phyloP scores from a whole-genome alignment of 2,329 filamentous ascomycete species.

The Chaetomium strumarium region DNA sequence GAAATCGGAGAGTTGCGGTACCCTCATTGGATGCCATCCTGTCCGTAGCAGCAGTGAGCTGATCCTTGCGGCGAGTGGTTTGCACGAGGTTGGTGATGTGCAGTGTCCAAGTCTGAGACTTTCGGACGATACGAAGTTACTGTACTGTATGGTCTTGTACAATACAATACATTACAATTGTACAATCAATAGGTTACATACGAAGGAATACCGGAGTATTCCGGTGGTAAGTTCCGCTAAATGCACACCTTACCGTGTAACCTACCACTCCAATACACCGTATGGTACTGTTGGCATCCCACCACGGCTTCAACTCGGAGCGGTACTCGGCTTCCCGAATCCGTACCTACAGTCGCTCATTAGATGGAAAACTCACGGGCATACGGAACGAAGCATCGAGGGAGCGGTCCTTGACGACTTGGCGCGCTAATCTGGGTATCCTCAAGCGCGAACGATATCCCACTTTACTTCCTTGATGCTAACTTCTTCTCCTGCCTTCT shows the following conservation, averaged over 20 bases:
- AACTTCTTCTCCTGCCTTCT: constrained; percentile 86
- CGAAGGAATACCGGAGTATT: too few relatives aligned
- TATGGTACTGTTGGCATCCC: too few relatives aligned
- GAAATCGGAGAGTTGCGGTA: constrained; percentile 34
- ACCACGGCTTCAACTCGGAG: too few relatives aligned
- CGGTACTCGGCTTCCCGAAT: too few relatives aligned
- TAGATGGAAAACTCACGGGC: too few relatives aligned
- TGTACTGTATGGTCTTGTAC: neutral
- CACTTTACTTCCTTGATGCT: constrained; percentile 86
- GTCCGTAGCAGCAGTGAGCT: neutral
- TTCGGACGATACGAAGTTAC: neutral
- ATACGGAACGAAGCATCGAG: neutral
- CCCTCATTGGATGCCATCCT: constrained; percentile 16
- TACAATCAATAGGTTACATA: too few relatives aligned
- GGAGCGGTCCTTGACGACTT: neutral
- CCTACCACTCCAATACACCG: too few relatives aligned
- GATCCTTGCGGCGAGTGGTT: neutral
- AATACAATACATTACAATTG: too few relatives aligned
- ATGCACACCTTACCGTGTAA: too few relatives aligned
- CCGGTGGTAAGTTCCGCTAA: too few relatives aligned
- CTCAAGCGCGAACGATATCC: constrained; percentile 69
- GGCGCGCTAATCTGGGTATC: neutral
- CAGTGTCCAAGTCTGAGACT: neutral
- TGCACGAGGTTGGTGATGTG: neutral
- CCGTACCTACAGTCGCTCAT: too few relatives aligned